Evolutionary conservation across 2,329 filamentous ascomycete species (phyloP), one percentile per base, ranked within the genome.

Genomic region (Paramyrothecium sp.): DNA sequence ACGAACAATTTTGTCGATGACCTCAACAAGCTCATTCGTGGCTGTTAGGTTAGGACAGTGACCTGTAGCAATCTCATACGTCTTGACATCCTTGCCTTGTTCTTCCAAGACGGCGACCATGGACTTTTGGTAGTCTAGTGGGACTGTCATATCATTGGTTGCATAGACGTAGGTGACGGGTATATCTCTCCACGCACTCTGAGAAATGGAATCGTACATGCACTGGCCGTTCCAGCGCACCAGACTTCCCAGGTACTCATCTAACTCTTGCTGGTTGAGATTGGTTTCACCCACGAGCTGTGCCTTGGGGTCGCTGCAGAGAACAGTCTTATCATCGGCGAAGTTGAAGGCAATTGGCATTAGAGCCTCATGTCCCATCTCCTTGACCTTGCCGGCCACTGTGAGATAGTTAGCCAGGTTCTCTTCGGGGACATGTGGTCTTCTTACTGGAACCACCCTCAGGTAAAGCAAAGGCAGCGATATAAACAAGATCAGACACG

Each of bases 311-410:
- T 56, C 54, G 7, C 54, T 23, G 17, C 54, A 56, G 11, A 56
- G 33, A 4, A 23, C 26, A 19, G 47, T 51, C 26, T 17, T 51
- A 19, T 56, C 54, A 17, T 56, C 54, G 5, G 54, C 48, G 21
- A 56, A 56, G n/a, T 56, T 48, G 33, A 56, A 56, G 20, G 21
- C 54, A 33, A 56, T 44, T 5, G 54, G 54, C 13, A 56, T 44
- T 5, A 53, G 34, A 23, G 47, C 54, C 23, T 52, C 54, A 20
- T 55, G 53, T 26, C 52, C 56, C 51, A 57, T 54, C 16, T 54
- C 52, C 46, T 50, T 50, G 46, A 64, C 55, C 30, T 57, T 54
- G 34, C 50, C 22, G 33, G 20, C n/a, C 44, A 41, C 44, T 50
- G n/a, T 2, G 20, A 41, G n/a, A 7, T 16, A 12, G 13, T 16